Percentiles rank a stretch among this genome's conserved stretches.
Conservation (phyloP, 306 rosid species). For the Trifolium dubium region DNA sequence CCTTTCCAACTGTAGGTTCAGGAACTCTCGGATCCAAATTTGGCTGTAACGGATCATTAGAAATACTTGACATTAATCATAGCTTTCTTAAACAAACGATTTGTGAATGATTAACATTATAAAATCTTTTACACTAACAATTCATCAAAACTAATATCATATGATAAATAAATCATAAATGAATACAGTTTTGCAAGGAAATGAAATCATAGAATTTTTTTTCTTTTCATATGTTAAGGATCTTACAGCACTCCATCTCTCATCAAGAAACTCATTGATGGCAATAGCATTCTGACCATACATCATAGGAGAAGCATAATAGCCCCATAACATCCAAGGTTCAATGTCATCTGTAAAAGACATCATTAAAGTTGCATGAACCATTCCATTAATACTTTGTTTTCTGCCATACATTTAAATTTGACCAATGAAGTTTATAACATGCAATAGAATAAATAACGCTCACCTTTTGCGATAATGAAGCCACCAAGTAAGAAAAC, state of each 20-base stretch:
- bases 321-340: constrained; percentile 95
- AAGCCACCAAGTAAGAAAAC: constrained; percentile 91
- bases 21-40: constrained; percentile 41
- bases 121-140: background rate
- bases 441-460: background rate
- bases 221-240: constrained; percentile 13
- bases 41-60: constrained; percentile 44
- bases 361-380: constrained; percentile 29
- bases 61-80: background rate
- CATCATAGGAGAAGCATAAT: constrained; percentile 87
- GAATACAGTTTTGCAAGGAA: constrained; percentile 30
- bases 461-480: constrained; percentile 72
- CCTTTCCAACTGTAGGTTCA: constrained; percentile 70
- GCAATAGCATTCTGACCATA: constrained; percentile 93
- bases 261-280: constrained; percentile 87
- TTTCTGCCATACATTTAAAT: constrained; percentile 33
- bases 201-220: constrained; percentile 1
- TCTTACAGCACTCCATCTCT: constrained; percentile 85
- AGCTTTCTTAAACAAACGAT: background rate
- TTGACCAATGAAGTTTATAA: background rate
- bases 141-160: background rate
- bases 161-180: constrained; percentile 40
- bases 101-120: too few species aligned
- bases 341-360: constrained; percentile 64
- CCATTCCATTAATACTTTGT: constrained; percentile 13